Percentiles rank a stretch among this genome's conserved stretches.
Conservation (phyloP, 108 stramenopile genomes). For the Cyclotella kingstonii region DNA sequence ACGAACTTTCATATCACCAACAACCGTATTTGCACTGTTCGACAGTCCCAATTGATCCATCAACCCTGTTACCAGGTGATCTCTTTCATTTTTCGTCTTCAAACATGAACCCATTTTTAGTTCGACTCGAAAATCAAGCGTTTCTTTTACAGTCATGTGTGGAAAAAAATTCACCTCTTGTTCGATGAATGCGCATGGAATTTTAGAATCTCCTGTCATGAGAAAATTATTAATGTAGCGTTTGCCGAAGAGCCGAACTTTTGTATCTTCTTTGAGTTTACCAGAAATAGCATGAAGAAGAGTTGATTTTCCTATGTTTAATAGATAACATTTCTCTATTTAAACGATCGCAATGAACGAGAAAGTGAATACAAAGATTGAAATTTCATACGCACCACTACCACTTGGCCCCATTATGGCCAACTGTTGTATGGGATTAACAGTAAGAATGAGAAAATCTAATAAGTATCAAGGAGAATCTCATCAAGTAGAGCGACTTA, state of each 20-base stretch:
- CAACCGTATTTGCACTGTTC: conserved; percentile 81
- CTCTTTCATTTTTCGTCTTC: conserved; percentile 57
- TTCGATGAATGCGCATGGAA: conserved; percentile 77
- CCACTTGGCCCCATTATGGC: conserved; percentile 77
- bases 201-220: conserved; percentile 58
- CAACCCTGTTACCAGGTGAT: conserved; percentile 55
- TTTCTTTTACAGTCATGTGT: conserved; percentile 88
- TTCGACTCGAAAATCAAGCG: conserved; percentile 74
- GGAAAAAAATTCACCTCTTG: conserved; percentile 84
- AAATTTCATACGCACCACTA: not conserved
- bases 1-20: conserved; percentile 74
- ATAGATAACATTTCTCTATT: not conserved
- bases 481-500: not conserved
- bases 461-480: too few species aligned
- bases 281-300: conserved; percentile 83
- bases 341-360: not conserved
- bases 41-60: conserved; percentile 66
- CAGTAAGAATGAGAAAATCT: too few species aligned
- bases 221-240: conserved; percentile 67
- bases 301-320: conserved; percentile 54
- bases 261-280: conserved; percentile 65
- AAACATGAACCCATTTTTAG: conserved; percentile 72
- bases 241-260: conserved; percentile 52
- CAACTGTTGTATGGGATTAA: conserved; percentile 24
- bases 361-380: not conserved